Base-by-base conservation (phyloP, 2,329 filamentous ascomycete species). In the Alternaria triticimaculans region DNA sequence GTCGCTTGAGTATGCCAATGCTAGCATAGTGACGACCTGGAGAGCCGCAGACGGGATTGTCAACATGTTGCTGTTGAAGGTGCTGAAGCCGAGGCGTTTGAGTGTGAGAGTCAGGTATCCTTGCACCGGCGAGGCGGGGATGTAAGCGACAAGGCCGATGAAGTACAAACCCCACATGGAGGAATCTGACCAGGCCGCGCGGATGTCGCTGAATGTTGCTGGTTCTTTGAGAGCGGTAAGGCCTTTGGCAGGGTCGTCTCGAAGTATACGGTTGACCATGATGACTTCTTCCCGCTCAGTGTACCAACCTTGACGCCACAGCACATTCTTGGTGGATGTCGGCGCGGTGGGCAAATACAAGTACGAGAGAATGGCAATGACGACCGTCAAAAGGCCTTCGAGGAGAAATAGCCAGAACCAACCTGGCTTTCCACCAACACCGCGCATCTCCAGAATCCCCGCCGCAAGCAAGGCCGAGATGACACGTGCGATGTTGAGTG, bases 271-370 rank as follows among this genome's bases (percentile, higher is more conserved):
- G 74, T 91, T 92, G 44, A 90, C 84, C 85, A 92, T 88, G 73
- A 92, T 91, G 55, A 87, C 84, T 70, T 92, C 89, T 71, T 92
- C 87, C 6, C 84, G 83, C 71, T 90, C 88, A 1, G 81, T 87
- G 76, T 89, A 90, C 89, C 88, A 90, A 10, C 89, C 89, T 12
- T 85, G 75, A 44, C 86, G 87, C 68, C 70, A 75, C 9, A 76
- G 64, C 6, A 72, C 60, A n/a, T 65, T 72, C 23, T 71, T 75
- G 3, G 74, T 76, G 15, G 60, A 63, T 0, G 88, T 89, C 0
- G 90, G 90, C 0, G 88, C 76, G 0, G 78, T 68, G 5, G 80
- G 80, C 54, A 82, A 76, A 33, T 80, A 77, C 44, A 79, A 50
- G 60, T 68, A 78, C 4, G 77, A 75, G 2, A 76, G 4, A 10